These are phyloP conservation scores for Aplosporella prunicola DNA, from an alignment of 2,329 filamentous ascomycete species.

Conservation along the genomic window DNA sequence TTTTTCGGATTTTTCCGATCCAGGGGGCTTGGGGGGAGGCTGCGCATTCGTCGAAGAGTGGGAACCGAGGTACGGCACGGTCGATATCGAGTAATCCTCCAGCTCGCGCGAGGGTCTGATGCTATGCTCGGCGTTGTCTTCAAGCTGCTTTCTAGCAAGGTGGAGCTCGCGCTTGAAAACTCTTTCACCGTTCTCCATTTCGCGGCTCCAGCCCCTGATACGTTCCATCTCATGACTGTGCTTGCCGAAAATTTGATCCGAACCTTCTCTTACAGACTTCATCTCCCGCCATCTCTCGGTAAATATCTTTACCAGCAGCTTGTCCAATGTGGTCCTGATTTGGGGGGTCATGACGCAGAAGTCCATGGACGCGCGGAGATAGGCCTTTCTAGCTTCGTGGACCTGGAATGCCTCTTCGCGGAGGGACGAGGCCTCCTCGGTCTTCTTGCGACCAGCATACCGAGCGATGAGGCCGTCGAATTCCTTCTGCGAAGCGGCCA, in stretches of 20 bases:
- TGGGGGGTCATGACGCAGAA: conserved; percentile 84
- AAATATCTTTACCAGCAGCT: conserved; percentile 74
- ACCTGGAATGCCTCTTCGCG: conserved; percentile 93
- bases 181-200: conserved; percentile 85
- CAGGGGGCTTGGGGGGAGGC: conserved; percentile 44
- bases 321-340: conserved; percentile 73
- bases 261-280: conserved; percentile 58
- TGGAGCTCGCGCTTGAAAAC: conserved; percentile 75
- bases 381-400: conserved; percentile 83
- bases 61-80: conserved; percentile 74
- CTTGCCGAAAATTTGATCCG: conserved; percentile 51
- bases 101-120: conserved; percentile 81
- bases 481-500: conserved; percentile 73
- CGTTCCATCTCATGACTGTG: conserved; percentile 79
- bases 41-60: conserved; percentile 45
- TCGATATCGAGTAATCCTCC: conserved; percentile 84
- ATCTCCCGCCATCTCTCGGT: conserved; percentile 84
- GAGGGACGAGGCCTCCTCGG: conserved; percentile 83
- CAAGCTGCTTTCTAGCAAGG: conserved; percentile 68
- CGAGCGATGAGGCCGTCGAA: conserved; percentile 75
- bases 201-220: conserved; percentile 82
- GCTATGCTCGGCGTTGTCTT: conserved; percentile 60
- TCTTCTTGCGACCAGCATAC: conserved; percentile 78
- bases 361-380: conserved; percentile 87
- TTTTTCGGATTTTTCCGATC: conserved; percentile 55